These are phyloP conservation scores for Chrysosporium queenslandicum DNA, from an alignment of 2,329 filamentous ascomycete genomes.

Conservation along the genomic window DNA sequence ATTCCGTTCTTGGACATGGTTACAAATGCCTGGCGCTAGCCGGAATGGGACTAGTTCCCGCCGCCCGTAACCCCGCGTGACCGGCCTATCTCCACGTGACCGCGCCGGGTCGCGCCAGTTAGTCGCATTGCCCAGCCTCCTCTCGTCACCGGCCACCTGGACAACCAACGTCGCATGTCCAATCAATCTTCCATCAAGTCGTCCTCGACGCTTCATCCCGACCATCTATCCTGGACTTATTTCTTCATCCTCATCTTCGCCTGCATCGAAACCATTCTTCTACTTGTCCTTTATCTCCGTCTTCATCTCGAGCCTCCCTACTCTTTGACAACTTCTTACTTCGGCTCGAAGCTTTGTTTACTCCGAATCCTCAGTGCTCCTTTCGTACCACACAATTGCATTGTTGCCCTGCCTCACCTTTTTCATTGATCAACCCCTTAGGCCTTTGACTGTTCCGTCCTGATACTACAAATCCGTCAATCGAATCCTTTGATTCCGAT, in stretches of 20 bases:
- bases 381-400: conserved; percentile 2
- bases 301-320: not conserved
- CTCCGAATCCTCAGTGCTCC: not conserved
- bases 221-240: not conserved
- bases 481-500: not conserved
- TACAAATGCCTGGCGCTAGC: not conserved
- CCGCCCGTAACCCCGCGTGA: not conserved
- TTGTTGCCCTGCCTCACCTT: not conserved
- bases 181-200: not conserved
- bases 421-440: not conserved
- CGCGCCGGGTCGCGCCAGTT: not conserved
- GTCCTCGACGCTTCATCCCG: not conserved
- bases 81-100: not conserved
- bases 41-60: not conserved
- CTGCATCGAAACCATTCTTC: not conserved
- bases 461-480: not conserved
- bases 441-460: not conserved
- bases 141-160: conserved; percentile 8
- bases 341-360: conserved; percentile 5
- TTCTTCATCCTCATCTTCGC: not conserved
- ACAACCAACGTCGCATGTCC: conserved; percentile 8
- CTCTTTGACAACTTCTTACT: not conserved
- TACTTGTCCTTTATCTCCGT: not conserved
- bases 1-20: not conserved
- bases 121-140: conserved; percentile 7